Percentiles rank a stretch among this genome's conserved stretches.
Evolutionary conservation across 2,329 filamentous ascomycete genomes (phyloP).

Genomic region (Paecilomyces sp.): DNA sequence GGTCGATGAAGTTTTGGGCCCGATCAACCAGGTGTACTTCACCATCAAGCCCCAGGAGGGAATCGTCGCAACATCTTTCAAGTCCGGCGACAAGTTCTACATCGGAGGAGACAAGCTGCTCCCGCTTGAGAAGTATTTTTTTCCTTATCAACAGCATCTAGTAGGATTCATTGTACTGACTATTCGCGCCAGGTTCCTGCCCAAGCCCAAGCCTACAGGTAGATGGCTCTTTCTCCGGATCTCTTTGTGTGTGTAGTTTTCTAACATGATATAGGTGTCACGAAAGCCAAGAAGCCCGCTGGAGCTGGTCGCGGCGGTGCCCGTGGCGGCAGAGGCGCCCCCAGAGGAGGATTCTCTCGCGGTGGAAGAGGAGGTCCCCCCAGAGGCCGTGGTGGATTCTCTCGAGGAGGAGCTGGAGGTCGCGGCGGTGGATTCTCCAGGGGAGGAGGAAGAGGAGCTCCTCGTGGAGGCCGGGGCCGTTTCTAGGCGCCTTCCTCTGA

Average conservation of each 20-base stretch:
- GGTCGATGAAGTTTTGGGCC: conserved; percentile 94
- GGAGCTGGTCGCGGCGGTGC: conserved; percentile 47
- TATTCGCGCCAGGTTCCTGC: conserved; percentile 61
- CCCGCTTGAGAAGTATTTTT: conserved; percentile 68
- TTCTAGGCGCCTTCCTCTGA: conserved; percentile 11
- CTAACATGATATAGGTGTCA: conserved; percentile 46
- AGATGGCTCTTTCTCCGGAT: conserved; percentile 6
- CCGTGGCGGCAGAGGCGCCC: conserved; percentile 40
- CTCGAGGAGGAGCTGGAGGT: conserved; percentile 46
- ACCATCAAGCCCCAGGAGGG: conserved; percentile 96
- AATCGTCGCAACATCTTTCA: conserved; percentile 91
- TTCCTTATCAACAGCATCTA: conserved; percentile 1
- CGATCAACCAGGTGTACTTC: conserved; percentile 97
- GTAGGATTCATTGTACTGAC: conserved; percentile 1
- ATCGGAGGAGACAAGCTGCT: conserved; percentile 92
- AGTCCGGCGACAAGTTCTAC: conserved; percentile 94
- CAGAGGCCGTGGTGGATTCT: conserved; percentile 25
- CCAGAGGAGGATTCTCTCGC: conserved; percentile 32
- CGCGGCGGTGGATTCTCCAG: conserved; percentile 29
- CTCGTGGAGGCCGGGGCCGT: conserved; percentile 25
- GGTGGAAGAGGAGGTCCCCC: conserved; percentile 44
- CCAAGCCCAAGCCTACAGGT: conserved; percentile 75
- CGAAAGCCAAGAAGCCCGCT: conserved; percentile 63
- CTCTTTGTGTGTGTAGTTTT: conserved; percentile 4
- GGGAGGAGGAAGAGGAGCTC: conserved; percentile 22